Conservation (phyloP, 1,139 yeast genomes). For the Hemisphaericaspora xylanilytica region DNA sequence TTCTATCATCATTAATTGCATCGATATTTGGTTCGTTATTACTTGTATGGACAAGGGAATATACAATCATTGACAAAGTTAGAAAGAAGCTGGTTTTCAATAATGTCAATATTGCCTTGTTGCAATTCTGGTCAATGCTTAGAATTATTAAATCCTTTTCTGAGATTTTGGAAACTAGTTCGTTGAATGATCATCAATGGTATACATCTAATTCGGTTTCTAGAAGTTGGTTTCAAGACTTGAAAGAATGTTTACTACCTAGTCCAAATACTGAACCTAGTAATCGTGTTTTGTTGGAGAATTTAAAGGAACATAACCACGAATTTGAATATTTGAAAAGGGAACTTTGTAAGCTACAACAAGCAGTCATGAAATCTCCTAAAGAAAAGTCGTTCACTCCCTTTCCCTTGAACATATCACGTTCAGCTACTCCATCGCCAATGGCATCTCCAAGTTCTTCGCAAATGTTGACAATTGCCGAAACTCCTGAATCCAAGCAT, state of each 20-base stretch:
- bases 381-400: conserved; percentile 10
- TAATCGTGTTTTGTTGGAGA: conserved; percentile 13
- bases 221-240: conserved; percentile 13
- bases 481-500: not conserved
- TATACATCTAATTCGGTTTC: conserved; percentile 5
- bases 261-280: conserved; percentile 5
- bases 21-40: conserved; percentile 24
- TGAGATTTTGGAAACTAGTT: conserved; percentile 13
- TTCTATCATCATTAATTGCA: conserved; percentile 23
- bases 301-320: conserved; percentile 12
- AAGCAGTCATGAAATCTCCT: conserved; percentile 4
- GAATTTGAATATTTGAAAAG: conserved; percentile 14
- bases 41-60: conserved; percentile 26
- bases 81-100: conserved; percentile 31
- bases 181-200: conserved; percentile 10
- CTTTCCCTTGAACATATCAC: conserved; percentile 12
- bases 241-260: conserved; percentile 14
- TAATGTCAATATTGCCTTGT: conserved; percentile 30
- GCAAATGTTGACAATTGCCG: not conserved
- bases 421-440: conserved; percentile 5
- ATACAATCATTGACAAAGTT: conserved; percentile 27
- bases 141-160: conserved; percentile 18
- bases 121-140: conserved; percentile 29
- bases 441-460: conserved; percentile 1
- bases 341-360: conserved; percentile 11